Conservation (phyloP, 495 filamentous ascomycete genomes). For the Pyrenula massariospora region DNA sequence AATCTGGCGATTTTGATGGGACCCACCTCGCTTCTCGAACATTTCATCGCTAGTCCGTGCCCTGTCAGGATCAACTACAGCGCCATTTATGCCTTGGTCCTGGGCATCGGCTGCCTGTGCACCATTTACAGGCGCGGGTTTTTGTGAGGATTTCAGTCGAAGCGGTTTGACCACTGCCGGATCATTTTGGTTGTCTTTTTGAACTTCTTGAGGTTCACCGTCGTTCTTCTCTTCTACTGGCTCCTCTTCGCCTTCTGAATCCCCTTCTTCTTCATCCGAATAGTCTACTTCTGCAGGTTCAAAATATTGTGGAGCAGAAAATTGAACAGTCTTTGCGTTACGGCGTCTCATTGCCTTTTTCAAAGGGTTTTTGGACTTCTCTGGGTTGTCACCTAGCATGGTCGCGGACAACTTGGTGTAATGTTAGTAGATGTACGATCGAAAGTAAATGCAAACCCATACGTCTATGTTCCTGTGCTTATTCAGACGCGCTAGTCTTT, state of each 20-base stretch:
- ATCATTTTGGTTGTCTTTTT: slow-evolving; percentile 26
- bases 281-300: slow-evolving; percentile 88
- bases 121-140: slow-evolving; percentile 17
- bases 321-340: slow-evolving; percentile 82
- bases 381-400: slow-evolving; percentile 85
- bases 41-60: slow-evolving; percentile 55
- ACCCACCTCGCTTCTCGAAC: slow-evolving; percentile 36
- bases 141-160: slow-evolving; percentile 25
- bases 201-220: slow-evolving; percentile 30
- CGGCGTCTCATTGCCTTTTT: slow-evolving; percentile 82
- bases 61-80: slow-evolving; percentile 22
- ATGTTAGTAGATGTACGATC: slow-evolving; percentile 6
- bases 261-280: slow-evolving; percentile 68
- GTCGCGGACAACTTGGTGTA: slow-evolving; percentile 66
- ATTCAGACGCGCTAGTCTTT: slow-evolving; percentile 84
- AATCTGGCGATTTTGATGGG: slow-evolving; percentile 1
- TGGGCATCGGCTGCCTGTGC: slow-evolving; percentile 13
- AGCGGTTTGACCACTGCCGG: slow-evolving; percentile 24
- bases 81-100: slow-evolving; percentile 19
- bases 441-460: slow-evolving; percentile 20
- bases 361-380: slow-evolving; percentile 80
- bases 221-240: slow-evolving; percentile 67
- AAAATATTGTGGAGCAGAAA: slow-evolving; percentile 75
- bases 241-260: slow-evolving; percentile 71
- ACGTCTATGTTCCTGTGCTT: slow-evolving; percentile 98